Base-by-base conservation (phyloP, 2,329 filamentous ascomycete species). In the Clonostachys rosea region DNA sequence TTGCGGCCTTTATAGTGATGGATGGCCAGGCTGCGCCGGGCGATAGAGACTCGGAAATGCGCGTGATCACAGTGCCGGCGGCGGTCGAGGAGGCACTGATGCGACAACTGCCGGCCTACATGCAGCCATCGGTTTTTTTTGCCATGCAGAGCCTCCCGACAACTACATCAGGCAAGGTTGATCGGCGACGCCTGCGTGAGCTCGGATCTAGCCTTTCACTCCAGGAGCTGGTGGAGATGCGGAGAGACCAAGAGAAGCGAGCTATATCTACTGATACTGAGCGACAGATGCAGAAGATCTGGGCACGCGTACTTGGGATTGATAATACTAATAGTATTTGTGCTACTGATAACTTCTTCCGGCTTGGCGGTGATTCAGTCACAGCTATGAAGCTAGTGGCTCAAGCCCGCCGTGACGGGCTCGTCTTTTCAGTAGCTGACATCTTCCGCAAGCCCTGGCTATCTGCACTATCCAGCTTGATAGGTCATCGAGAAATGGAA, bases 361-460 rank as follows among this genome's bases (percentile, higher is more conserved):
- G 61, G 1, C 63, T 74, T 0, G 73, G 73, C 9, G 73, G 73
- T 33, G 70, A 75, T 52, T 75, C 73, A 1, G 64, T 76, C 2
- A 51, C 63, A 1, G 72, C 72, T 2, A 79, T 76, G 68, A 12
- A 24, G 6, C 41, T 42, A 9, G 44, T 49, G 24, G 48, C 48
- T 42, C 18, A 34, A 13, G 45, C 48, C 17, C 41, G 41, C 8
- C 64, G 16, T 16, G 60, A 44, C 55, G 72, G 2, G 41, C 17
- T 6, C 17, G 20, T 13, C 16, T 16, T 16, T 16, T 42, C 41
- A 9, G 24, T 42, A 6, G 12, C 17, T 24, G 9, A 42, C n/a
- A 30, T 42, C 6, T 42, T 42, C 17, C n/a, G n/a, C n/a, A 12
- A 9, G 58, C 3, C 61, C 56, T 2, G 52, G 51, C 17, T 42